Base-by-base conservation (phyloP, 129 eudicot species). In the Flaveria trinervia region DNA sequence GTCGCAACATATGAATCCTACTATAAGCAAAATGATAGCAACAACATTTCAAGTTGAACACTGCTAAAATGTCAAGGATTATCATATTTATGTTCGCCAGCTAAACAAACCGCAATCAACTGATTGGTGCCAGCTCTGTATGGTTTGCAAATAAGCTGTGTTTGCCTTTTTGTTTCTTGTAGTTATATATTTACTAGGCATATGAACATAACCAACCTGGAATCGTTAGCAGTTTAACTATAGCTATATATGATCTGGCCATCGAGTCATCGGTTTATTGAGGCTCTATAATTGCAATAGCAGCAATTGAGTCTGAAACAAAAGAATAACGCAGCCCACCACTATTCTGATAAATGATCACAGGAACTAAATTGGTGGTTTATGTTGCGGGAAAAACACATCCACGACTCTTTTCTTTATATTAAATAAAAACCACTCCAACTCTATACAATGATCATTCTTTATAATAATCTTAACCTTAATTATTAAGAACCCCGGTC, bases 1-100 rank as follows among this genome's bases (percentile, higher is more conserved):
- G 92, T 93, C 13, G 91, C 84, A 70, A 85, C 92, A 15, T 90
- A 88, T 59, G 90, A 90, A 60, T 85, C 96, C 74, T 87, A 77
- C 81, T 93, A 83, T 83, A 77, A 82, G 76, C 80, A 79, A 61
- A 67, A 74, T 41, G 92, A 86, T 28, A 70, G 80, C 75, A 13
- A 71, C 30, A 22, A 36, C 49, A 39, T 72, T 65, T 22, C 71
- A 0, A 78, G 44, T 4, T 72, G 60, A 80, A 65, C n/a, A 51
- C 25, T 50, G 43, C 41, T 64, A 65, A n/a, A 56, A 60, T 44
- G 7, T 44, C 14, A n/a, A 76, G 25, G 14, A 17, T 51, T 7
- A 51, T 44, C 56, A 3, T 66, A 77, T 14, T 22, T 36, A 5
- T 26, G 13, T 18, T 30, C 39, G 33, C 65, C 1, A 12, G 20